These are phyloP conservation scores for Trematosphaeria pertusa DNA, from an alignment of 2,329 filamentous ascomycete genomes.

Conservation along the genomic window DNA sequence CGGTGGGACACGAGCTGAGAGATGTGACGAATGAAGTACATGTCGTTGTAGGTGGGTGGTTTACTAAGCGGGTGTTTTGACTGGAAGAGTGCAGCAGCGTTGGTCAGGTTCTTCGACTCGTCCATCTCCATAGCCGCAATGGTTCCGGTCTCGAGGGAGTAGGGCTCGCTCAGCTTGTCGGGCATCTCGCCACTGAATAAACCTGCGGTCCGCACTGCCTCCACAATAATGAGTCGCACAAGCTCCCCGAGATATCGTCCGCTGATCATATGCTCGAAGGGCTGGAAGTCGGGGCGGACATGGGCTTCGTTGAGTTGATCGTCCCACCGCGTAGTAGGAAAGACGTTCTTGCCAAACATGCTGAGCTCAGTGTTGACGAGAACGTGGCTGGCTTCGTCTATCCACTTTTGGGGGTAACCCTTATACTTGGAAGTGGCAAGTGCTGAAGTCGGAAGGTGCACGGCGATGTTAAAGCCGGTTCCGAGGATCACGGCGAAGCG, in stretches of 20 bases:
- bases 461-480: slow-evolving; percentile 70
- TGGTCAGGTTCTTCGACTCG: slow-evolving; percentile 45
- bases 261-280: slow-evolving; percentile 69
- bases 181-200: slow-evolving; percentile 66
- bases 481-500: slow-evolving; percentile 70
- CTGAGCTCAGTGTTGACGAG: slow-evolving; percentile 71
- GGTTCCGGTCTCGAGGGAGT: slow-evolving; percentile 65
- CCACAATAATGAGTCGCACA: slow-evolving; percentile 65
- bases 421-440: slow-evolving; percentile 65
- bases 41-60: slow-evolving; percentile 56
- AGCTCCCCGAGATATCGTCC: slow-evolving; percentile 71
- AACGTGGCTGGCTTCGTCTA: slow-evolving; percentile 64
- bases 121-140: slow-evolving; percentile 65
- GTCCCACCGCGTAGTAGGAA: slow-evolving; percentile 68
- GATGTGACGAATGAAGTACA: slow-evolving; percentile 62
- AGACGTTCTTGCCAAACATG: slow-evolving; percentile 68
- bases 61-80: slow-evolving; percentile 58
- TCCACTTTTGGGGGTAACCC: slow-evolving; percentile 61
- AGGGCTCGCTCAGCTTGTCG: slow-evolving; percentile 61
- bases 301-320: slow-evolving; percentile 65
- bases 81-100: slow-evolving; percentile 56
- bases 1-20: slow-evolving; percentile 63
- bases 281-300: slow-evolving; percentile 67
- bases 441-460: slow-evolving; percentile 63
- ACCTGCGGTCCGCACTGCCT: slow-evolving; percentile 63